Percentiles rank a stretch among this genome's conserved stretches.
phyloP scores from a whole-genome alignment of 73 alveolate genomes.

The Paramecium tetraurelia region DNA sequence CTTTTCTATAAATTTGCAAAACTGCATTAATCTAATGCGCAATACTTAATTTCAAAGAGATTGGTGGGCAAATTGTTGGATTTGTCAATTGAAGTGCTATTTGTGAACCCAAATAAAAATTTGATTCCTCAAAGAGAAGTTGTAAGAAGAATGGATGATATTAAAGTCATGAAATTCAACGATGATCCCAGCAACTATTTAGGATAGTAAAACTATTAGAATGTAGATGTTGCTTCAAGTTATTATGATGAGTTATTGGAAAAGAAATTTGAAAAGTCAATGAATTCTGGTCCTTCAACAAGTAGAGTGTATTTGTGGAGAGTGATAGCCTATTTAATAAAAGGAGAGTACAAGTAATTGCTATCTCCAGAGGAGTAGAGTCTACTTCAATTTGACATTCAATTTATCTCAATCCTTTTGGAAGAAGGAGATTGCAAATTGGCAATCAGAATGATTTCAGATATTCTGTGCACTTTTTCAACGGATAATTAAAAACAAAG shows the following conservation, averaged over 20 bases:
- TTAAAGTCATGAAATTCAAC: not conserved
- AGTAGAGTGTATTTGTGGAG: slow-evolving; percentile 25
- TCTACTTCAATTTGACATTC: not conserved
- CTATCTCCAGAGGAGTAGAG: not conserved
- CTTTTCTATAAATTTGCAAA: slow-evolving; percentile 9
- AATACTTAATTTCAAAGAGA: not conserved
- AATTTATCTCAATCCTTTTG: not conserved
- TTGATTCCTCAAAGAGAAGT: not conserved
- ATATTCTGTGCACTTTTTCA: not conserved
- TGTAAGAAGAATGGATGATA: not conserved
- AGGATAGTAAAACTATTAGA: not conserved
- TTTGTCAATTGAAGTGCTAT: not conserved
- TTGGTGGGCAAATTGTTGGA: not conserved
- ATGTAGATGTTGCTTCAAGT: slow-evolving; percentile 1
- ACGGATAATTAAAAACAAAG: not conserved
- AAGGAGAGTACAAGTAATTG: not conserved
- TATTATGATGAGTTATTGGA: slow-evolving; percentile 30
- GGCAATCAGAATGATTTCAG: slow-evolving; percentile 30
- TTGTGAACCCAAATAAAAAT: not conserved
- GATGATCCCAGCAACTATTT: not conserved
- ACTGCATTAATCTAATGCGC: not conserved
- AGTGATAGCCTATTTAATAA: not conserved
- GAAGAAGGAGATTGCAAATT: slow-evolving; percentile 46
- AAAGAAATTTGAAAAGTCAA: slow-evolving; percentile 2
- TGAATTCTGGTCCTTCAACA: not conserved